Evolutionary conservation across 2,329 filamentous ascomycete species (phyloP).

Genomic region (Decorospora gaudefroyi): DNA sequence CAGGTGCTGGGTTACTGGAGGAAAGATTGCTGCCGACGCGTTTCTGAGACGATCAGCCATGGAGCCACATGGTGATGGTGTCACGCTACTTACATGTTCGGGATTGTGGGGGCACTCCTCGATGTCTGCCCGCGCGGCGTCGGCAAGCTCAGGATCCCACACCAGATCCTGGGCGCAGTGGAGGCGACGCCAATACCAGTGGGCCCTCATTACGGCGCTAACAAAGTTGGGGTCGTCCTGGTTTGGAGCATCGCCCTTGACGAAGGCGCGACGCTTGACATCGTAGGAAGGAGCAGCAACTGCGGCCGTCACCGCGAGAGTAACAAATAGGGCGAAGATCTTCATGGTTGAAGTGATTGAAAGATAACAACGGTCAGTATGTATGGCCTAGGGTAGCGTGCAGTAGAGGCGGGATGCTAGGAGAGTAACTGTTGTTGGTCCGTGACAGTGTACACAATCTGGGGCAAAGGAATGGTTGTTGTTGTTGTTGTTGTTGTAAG

Average conservation of each 20-base stretch:
- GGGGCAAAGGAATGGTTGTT: conserved; percentile 14
- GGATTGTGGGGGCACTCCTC: conserved; percentile 31
- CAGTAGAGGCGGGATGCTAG: conserved; percentile 13
- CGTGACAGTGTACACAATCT: conserved; percentile 18
- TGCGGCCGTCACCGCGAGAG: conserved; percentile 28
- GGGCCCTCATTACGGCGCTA: conserved; percentile 40
- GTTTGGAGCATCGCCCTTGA: conserved; percentile 29
- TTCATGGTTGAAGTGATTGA: conserved; percentile 33
- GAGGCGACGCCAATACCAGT: conserved; percentile 45
- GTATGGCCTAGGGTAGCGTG: conserved; percentile 7
- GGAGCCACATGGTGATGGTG: background rate
- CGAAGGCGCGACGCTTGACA: conserved; percentile 22
- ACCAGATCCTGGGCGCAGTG: conserved; percentile 45
- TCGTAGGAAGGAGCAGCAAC: conserved; percentile 29
- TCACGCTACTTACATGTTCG: conserved; percentile 32
- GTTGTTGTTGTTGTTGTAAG: conserved; percentile 6
- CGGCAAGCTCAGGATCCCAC: conserved; percentile 39
- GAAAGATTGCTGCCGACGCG: conserved; percentile 44
- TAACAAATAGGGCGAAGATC: conserved; percentile 23
- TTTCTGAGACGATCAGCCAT: conserved; percentile 26
- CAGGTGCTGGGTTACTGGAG: conserved; percentile 29
- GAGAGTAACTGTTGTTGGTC: conserved; percentile 22
- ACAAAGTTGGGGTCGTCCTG: conserved; percentile 40
- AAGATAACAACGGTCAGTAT: conserved; percentile 1
- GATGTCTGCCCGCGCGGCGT: conserved; percentile 33